These are phyloP conservation scores for Marasmius fiardii DNA, from an alignment of 1,284 basidiomycete genomes.

Conservation along the genomic window DNA sequence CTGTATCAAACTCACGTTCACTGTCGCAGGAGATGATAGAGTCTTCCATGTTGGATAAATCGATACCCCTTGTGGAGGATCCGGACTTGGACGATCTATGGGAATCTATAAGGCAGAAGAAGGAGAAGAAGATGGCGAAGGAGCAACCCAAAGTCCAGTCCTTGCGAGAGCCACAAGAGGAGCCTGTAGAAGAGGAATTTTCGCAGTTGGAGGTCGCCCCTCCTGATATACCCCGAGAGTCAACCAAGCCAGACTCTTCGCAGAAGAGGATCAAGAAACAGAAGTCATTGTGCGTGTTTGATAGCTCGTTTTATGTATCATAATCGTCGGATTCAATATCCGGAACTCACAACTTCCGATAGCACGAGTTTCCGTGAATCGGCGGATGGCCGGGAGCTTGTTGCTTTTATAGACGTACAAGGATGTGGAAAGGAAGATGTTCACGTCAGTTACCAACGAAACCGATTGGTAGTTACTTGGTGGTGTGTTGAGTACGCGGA, in stretches of 20 bases:
- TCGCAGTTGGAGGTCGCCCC: constrained; percentile 9
- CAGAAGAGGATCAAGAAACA: constrained; percentile 44
- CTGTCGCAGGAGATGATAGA: constrained; percentile 13
- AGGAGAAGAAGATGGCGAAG: constrained; percentile 59
- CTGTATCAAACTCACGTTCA: constrained; percentile 12
- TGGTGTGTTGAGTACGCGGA: constrained; percentile 53
- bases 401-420: constrained; percentile 54
- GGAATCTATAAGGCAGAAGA: constrained; percentile 57
- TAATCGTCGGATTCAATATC: constrained; percentile 8
- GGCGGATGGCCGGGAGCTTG: constrained; percentile 57
- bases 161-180: constrained; percentile 30
- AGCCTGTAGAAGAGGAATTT: constrained; percentile 14
- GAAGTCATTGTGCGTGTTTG: constrained; percentile 50
- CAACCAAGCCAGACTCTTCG: constrained; percentile 10
- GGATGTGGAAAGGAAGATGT: constrained; percentile 68
- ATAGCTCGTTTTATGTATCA: constrained; percentile 5
- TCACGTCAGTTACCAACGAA: constrained; percentile 66
- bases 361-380: constrained; percentile 67
- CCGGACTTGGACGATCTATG: constrained; percentile 57
- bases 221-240: constrained; percentile 11
- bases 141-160: constrained; percentile 66
- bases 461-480: constrained; percentile 67
- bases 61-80: constrained; percentile 14
- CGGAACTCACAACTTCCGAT: constrained; percentile 15
- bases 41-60: constrained; percentile 12